Base-by-base conservation (phyloP, 23 red algal genomes). In the Chondrus crispus region DNA sequence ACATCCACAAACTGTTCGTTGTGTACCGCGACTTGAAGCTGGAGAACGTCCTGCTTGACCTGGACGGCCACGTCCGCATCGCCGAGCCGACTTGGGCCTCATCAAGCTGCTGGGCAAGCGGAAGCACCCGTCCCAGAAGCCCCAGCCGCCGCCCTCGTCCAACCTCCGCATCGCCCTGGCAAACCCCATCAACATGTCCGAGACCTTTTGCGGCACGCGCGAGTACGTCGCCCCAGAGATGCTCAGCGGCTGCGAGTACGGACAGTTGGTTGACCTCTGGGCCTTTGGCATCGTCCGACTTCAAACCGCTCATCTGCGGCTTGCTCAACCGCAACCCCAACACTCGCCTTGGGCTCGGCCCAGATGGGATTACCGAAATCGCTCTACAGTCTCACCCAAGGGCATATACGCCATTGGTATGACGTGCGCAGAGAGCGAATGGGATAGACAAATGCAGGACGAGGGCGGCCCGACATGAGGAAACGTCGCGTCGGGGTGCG, bases 51-150 rank as follows among this genome's bases (percentile, higher is more conserved):
- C 57, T 98, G 74, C 88, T 98, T 40, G 95, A 98, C 44, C 52
- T 86, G 33, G 84, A 94, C 6, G 95, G 95, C 54, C 95, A 98
- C 46, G 85, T 98, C 0, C 80, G 92, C 24, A 88, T 98, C 44
- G 95, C 95, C n/a, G n/a, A n/a, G n/a, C n/a, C 36, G 95, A 98
- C 58, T 98, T 98, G 85, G 95, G 95, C 0, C 51, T 98, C 40
- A 83, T 69, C 74, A 93, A 98, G 78, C 76, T 93, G 46, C 73
- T 96, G 51, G 82, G 71, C 82, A 93, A 90, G 68, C 38, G 80
- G 44, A 40, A 84, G 62, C 89, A 68, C 46, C 18, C 49, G 24
- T 80, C 85, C 12, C 78, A 82, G 14, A 84, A 79, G 68, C 74
- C 83, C 37, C 93, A 69, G 11, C 87, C 71, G 5, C 47, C 57